Evolutionary conservation across 2,329 filamentous ascomycete genomes (phyloP), one percentile per base, ranked within the genome.

Genomic region (Venturia oleaginea): DNA sequence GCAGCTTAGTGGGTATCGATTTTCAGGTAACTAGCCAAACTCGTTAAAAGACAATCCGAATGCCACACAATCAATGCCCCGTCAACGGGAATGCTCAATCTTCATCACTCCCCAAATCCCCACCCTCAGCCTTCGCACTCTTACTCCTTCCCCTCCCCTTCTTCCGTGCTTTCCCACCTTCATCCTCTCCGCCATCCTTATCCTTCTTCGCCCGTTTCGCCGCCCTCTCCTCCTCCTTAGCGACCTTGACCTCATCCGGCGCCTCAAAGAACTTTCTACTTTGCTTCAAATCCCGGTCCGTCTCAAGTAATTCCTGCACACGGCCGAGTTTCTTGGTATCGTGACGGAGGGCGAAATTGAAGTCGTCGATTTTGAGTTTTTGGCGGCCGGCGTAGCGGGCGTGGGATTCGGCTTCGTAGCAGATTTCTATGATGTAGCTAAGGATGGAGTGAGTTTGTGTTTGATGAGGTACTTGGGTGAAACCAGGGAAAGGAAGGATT

Each of bases 361-460:
- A 96, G 76, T 99, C 94, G 72, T 97, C 93, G 71, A 96, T 90
- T 76, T 99, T 99, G 78, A 99, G 92, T 78, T 99, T 99, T 71
- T 96, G 91, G 1, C 94, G 89, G 0, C 92, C 89, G 2, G 90
- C 87, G 76, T 96, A 91, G 74, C 90, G 87, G 0, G 94, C 94
- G 63, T 88, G 87, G 55, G 90, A 86, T 4, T 92, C 91, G 4
- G 94, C 93, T 73, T 91, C 88, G 79, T 96, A 94, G 77, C 90
- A 93, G 64, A 94, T 87, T 75, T 94, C 91, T 74, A 96, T 91
- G 74, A 97, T 91, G 80, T 96, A 97, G 79, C 71, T 72, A 46
- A 37, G 32, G 22, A 32, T 40, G n/a, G 22, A 30, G 32, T 63
- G 24, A 54, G 51, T 4, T 19, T 30, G 37, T 11, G 19, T 40